Base-by-base conservation (phyloP, 2,329 filamentous ascomycete species). In the Fusarium sp. region DNA sequence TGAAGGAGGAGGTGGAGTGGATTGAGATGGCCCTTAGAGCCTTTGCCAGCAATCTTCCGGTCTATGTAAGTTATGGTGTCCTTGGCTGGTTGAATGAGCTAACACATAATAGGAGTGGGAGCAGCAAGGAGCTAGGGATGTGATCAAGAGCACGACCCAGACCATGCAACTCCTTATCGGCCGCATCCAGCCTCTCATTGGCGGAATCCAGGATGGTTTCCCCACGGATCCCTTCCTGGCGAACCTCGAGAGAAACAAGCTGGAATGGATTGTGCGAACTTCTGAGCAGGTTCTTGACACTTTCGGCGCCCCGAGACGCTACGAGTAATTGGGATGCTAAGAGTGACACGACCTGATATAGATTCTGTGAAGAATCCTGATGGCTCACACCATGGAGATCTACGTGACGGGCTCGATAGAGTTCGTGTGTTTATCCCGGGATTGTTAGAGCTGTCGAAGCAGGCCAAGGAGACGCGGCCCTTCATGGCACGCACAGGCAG, bases 1-100 rank as follows among this genome's bases (percentile, higher is more conserved):
- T 92, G 61, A 84, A 87, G 58, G 86, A 90, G 77, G 90, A 90
- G 80, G 82, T 92, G 63, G 84, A 84, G 25, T 91, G 91, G 89
- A 85, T 92, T 45, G 90, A 92, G 78, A 85, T 88, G 76, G 87
- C 91, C 43, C 83, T 92, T n/a, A 82, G 85, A 45, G 84, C 87
- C 32, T 87, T 92, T 73, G 84, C 86, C 66, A 83, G 84, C 63
- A 85, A 84, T 58, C 78, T 90, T 13, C 81, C 84, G 4, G 84
- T 82, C 66, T 85, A 88, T 81, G 89, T 91, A 84, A 82, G 89
- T 87, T 52, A 1, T 20, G 10, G 5, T 2, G 6, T 20, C 11
- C 5, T 8, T 4, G 13, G 10, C 14, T 7, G 1, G 6, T 30
- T 43, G 14, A 35, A 2, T n/a, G 18, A 34, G 37, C 76, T 80